Evolutionary conservation across 140 eudicot species (phyloP).

Genomic region (Anethum foeniculum): DNA sequence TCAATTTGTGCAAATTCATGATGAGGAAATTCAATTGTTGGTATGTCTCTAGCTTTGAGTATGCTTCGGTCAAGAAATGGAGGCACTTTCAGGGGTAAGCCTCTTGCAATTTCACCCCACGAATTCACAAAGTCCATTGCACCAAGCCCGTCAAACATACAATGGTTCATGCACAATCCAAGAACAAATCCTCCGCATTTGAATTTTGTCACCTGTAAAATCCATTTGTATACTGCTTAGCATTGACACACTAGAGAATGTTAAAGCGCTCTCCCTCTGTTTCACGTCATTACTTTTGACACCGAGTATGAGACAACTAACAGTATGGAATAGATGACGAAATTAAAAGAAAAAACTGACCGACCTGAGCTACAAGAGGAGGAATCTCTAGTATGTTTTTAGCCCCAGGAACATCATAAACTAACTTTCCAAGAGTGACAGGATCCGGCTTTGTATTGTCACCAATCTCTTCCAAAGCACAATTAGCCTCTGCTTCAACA

Average conservation of each 20-base stretch:
- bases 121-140: slow-evolving; percentile 20
- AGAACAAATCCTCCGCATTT: slow-evolving; percentile 20
- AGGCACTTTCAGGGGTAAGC: slow-evolving; percentile 14
- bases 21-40: slow-evolving; percentile 12
- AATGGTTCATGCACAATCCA: slow-evolving; percentile 14
- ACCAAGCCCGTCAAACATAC: slow-evolving; percentile 16
- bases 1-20: slow-evolving; percentile 12
- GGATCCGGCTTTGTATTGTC: slow-evolving; percentile 92
- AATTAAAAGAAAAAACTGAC: neutral
- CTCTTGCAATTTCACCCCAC: slow-evolving; percentile 16
- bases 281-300: neutral
- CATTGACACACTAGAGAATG: neutral
- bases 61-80: slow-evolving; percentile 11
- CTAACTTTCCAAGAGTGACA: slow-evolving; percentile 70
- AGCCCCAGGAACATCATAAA: slow-evolving; percentile 79
- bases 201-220: slow-evolving; percentile 13
- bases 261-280: neutral
- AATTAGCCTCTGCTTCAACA: slow-evolving; percentile 85
- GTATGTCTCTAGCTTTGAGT: slow-evolving; percentile 14
- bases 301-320: neutral
- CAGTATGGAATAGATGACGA: neutral
- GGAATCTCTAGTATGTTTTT: slow-evolving; percentile 69
- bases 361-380: slow-evolving; percentile 84
- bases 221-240: neutral
- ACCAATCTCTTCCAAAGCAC: slow-evolving; percentile 59